Evolutionary conservation across 2,329 filamentous ascomycete genomes (phyloP).

Genomic region (Aspergillus novoparasiticus): DNA sequence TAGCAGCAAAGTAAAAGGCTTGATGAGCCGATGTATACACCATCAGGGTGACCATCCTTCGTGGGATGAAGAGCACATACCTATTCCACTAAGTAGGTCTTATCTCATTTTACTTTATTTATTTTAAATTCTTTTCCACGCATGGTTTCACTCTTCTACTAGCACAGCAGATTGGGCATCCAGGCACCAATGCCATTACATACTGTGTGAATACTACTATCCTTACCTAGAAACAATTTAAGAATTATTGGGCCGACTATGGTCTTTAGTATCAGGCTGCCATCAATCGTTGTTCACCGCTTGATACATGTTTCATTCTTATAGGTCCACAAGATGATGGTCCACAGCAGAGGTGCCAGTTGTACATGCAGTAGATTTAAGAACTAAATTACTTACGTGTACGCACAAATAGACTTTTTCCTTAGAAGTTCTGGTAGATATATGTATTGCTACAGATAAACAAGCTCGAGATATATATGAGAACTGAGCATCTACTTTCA

Average conservation of each 20-base stretch:
- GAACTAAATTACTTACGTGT: background rate
- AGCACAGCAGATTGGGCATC: conserved; percentile 13
- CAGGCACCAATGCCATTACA: background rate
- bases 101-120: background rate
- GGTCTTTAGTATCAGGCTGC: background rate
- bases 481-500: background rate
- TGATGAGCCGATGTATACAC: background rate
- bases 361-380: conserved; percentile 12
- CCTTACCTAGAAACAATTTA: background rate
- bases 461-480: background rate
- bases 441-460: background rate
- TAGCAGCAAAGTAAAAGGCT: background rate
- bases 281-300: background rate
- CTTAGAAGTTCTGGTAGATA: background rate
- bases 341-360: conserved; percentile 13
- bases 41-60: background rate
- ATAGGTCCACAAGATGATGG: conserved; percentile 14
- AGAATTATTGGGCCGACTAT: conserved; percentile 1
- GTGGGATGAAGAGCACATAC: too few species aligned
- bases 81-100: background rate
- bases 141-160: conserved; percentile 3
- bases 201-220: background rate
- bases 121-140: background rate
- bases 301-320: conserved; percentile 20
- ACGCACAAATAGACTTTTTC: background rate